Evolutionary conservation across 2,329 filamentous ascomycete genomes (phyloP).

Genomic region (Proliferodiscus dingleyae): DNA sequence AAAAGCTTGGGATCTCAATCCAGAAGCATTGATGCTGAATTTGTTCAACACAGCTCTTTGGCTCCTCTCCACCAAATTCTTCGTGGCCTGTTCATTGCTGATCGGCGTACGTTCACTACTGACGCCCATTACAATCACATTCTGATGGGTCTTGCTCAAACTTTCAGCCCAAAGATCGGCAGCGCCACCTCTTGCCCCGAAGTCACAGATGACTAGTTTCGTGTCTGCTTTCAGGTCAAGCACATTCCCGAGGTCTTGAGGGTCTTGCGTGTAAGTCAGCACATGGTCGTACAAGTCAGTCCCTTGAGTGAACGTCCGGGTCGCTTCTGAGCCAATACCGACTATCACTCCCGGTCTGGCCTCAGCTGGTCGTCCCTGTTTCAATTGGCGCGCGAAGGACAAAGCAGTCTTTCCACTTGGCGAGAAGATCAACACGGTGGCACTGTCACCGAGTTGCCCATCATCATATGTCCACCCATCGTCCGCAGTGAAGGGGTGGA

Average conservation of each 20-base stretch:
- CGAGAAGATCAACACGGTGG: slow-evolving; percentile 21
- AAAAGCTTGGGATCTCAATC: slow-evolving; percentile 14
- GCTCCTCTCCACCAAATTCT: slow-evolving; percentile 9
- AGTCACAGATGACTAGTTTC: slow-evolving; percentile 21
- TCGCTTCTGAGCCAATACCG: slow-evolving; percentile 22
- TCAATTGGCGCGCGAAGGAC: slow-evolving; percentile 21
- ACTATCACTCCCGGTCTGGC: slow-evolving; percentile 15
- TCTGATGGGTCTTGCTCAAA: slow-evolving; percentile 6
- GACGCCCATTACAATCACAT: slow-evolving; percentile 13
- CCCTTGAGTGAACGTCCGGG: slow-evolving; percentile 17
- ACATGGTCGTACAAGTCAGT: slow-evolving; percentile 22
- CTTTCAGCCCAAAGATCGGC: slow-evolving; percentile 15
- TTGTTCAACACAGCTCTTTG: background rate
- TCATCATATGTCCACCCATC: slow-evolving; percentile 21
- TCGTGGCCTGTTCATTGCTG: slow-evolving; percentile 12
- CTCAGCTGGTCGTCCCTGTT: slow-evolving; percentile 15
- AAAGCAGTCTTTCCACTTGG: slow-evolving; percentile 24
- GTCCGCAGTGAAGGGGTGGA: slow-evolving; percentile 8
- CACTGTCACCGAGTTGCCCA: slow-evolving; percentile 14
- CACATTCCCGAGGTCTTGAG: slow-evolving; percentile 7
- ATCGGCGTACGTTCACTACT: slow-evolving; percentile 16
- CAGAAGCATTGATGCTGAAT: slow-evolving; percentile 15
- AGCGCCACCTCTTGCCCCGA: slow-evolving; percentile 20
- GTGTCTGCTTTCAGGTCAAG: slow-evolving; percentile 16
- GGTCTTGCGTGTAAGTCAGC: slow-evolving; percentile 15